Base-by-base conservation (phyloP, 139 green algal genomes). In the Haematococcus lacustris region DNA sequence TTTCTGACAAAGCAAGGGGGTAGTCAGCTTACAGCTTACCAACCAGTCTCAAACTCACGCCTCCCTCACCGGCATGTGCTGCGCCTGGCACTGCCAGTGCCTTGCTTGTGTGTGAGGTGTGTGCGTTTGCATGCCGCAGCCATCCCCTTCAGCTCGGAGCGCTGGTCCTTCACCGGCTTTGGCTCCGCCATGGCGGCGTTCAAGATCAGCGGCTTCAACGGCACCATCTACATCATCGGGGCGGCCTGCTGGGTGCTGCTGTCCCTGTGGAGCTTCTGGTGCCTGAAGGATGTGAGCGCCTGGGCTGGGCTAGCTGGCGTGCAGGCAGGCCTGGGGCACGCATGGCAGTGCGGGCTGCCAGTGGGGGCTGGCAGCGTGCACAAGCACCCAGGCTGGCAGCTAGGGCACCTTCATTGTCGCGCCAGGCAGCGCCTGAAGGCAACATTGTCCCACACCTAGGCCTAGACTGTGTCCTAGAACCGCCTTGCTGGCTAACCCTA, bases 111-210 rank as follows among this genome's bases (percentile, higher is more conserved):
- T 64, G 41, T 17, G 2, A 62, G 3, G 4, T 17, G 33, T 33
- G 2, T 47, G 21, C 34, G 3, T 51, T 65, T 3, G 33, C 6
- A 62, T 3, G n/a, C 26, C 34, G 67, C 71, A 85, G 80, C 74
- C 37, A 37, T 79, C 21, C 76, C 75, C 1, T 66, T 85, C 37
- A 73, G 72, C 35, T 68, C 61, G 17, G 75, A 73, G 51, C 38
- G 57, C 30, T 87, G 82, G 82, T 80, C 71, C 23, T 87, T 87
- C 57, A 69, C 75, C 6, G 82, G 82, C 59, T 87, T 79, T 40
- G 41, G 78, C 13, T 71, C 82, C 5, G 77, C 73, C 5, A 71
- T 87, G 9, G 57, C 68, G 21, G 82, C 78, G 3, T 75, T 87
- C 69, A 70, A 82, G 34, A 51, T 79, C 32, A 62, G 26, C 53